A percentile compares a stretch with the other conserved stretches of the same genome.
phyloP scores from a whole-genome alignment of 2,329 filamentous ascomycete species.

The Cladosporium phlei region DNA sequence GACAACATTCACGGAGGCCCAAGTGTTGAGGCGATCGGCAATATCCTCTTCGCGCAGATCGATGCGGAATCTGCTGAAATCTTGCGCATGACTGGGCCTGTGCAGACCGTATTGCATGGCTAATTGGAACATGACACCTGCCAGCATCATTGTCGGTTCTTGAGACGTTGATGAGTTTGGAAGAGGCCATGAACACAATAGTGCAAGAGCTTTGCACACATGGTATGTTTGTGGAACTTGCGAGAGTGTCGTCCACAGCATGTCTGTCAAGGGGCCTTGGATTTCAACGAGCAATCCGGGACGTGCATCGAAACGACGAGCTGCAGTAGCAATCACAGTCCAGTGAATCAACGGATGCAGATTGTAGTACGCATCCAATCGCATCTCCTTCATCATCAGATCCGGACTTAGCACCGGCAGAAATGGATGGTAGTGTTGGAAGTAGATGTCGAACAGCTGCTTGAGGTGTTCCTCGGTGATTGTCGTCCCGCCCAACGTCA shows the following conservation, averaged over 20 bases:
- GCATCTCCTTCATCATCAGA: slow-evolving; percentile 18
- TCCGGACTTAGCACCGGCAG: slow-evolving; percentile 74
- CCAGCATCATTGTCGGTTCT: slow-evolving; percentile 76
- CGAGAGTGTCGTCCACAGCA: slow-evolving; percentile 72
- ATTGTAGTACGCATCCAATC: slow-evolving; percentile 58
- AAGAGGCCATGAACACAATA: slow-evolving; percentile 76
- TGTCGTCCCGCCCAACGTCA: slow-evolving; percentile 49
- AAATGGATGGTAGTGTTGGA: slow-evolving; percentile 70
- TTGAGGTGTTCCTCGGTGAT: slow-evolving; percentile 41
- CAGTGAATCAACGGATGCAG: slow-evolving; percentile 81
- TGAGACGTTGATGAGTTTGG: slow-evolving; percentile 76
- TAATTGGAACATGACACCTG: slow-evolving; percentile 81
- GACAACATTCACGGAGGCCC: slow-evolving; percentile 82
- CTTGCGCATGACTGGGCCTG: slow-evolving; percentile 74
- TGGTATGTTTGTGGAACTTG: slow-evolving; percentile 75
- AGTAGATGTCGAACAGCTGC: slow-evolving; percentile 68
- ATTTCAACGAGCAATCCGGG: slow-evolving; percentile 62
- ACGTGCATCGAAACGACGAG: slow-evolving; percentile 63
- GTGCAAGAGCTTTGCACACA: slow-evolving; percentile 73
- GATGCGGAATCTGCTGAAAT: slow-evolving; percentile 64
- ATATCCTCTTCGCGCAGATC: slow-evolving; percentile 75
- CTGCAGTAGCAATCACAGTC: slow-evolving; percentile 71
- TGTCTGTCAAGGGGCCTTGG: slow-evolving; percentile 59
- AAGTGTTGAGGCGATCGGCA: slow-evolving; percentile 71
- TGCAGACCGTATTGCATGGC: slow-evolving; percentile 80